Base-by-base conservation (phyloP, 192 early-diverging fungal genomes). In the Umbelopsis vinacea region DNA sequence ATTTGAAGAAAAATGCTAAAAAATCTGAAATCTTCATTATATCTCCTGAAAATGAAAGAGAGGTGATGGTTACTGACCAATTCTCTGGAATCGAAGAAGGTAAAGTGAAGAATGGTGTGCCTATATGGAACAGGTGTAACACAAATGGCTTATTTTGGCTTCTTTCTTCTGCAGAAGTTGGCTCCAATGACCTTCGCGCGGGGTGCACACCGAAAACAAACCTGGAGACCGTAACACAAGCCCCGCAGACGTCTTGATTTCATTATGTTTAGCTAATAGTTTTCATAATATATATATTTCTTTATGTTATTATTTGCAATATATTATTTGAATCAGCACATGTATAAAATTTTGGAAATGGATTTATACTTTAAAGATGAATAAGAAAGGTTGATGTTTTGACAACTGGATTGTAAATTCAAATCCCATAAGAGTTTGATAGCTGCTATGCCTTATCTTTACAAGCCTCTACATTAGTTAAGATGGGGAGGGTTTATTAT, bases 1-100 rank as follows among this genome's bases (percentile, higher is more conserved):
- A 63, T n/a, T 37, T 63, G 29, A 35, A 35, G 19, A 63, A 63
- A 12, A 63, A 63, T 63, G 57, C 33, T 3, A 63, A 37, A 63
- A 63, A 63, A 19, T 63, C 57, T n/a, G 29, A 63, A 63, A 29
- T 63, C 26, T 29, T 63, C 5, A 63, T 63, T 4, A 63, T 63
- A 4, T 29, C 26, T n/a, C 57, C 57, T 12, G 57, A 63, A 6
- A 35, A 63, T 14, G 29, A 63, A 12, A 63, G 57, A 37, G 57
- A 63, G 35, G 33, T 63, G 11, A 12, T 63, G 57, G 15, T 29
- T 4, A 63, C 57, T 37, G 57, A 63, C 5, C 33, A 63, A 29
- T 63, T 63, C n/a, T 11, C 26, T 37, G 57, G 24, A 5, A 37
- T 37, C 33, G 14, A 29, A 63, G 57, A 63, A 63, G 15, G 48